phyloP scores from a whole-genome alignment of 768 basidiomycete species.

The Dacryopinax primogenitus region DNA sequence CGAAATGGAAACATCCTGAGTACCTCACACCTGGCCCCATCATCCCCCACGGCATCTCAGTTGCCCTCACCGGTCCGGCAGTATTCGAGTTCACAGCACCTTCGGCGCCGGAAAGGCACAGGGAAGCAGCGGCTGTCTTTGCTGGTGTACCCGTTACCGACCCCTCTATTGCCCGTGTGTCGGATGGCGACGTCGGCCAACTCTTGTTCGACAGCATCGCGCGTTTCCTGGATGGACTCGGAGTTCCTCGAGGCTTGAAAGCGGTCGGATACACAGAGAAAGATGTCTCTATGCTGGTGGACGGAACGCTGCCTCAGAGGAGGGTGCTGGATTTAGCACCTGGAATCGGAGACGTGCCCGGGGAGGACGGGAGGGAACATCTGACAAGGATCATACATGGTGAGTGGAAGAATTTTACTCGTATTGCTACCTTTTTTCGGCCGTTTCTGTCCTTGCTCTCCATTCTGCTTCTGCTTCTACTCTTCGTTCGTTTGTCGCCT shows the following conservation, averaged over 20 bases:
- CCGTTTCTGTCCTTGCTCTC: too few species aligned
- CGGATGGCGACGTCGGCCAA: slow-evolving; percentile 65
- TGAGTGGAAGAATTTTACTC: too few species aligned
- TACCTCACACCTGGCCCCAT: slow-evolving; percentile 78
- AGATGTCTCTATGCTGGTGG: slow-evolving; percentile 64
- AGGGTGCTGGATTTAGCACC: slow-evolving; percentile 89
- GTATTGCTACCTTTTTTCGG: too few species aligned
- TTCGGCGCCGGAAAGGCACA: slow-evolving; percentile 81
- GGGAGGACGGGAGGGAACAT: slow-evolving; percentile 72
- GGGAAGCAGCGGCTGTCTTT: slow-evolving; percentile 79
- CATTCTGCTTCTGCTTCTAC: too few species aligned
- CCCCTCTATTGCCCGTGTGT: slow-evolving; percentile 48
- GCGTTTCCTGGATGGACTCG: slow-evolving; percentile 70
- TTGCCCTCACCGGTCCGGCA: slow-evolving; percentile 83
- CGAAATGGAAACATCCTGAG: slow-evolving; percentile 82
- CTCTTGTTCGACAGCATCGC: slow-evolving; percentile 78
- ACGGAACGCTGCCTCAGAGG: slow-evolving; percentile 84
- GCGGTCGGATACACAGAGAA: slow-evolving; percentile 60
- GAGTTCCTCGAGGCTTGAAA: slow-evolving; percentile 74
- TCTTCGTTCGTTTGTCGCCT: too few species aligned
- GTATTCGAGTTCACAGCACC: slow-evolving; percentile 96
- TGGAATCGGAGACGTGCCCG: slow-evolving; percentile 68
- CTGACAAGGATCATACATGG: slow-evolving; percentile 53
- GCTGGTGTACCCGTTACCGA: slow-evolving; percentile 50
- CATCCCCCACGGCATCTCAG: slow-evolving; percentile 86